Conservation (phyloP, 345 rosid species). For the Physaria fendleri region DNA sequence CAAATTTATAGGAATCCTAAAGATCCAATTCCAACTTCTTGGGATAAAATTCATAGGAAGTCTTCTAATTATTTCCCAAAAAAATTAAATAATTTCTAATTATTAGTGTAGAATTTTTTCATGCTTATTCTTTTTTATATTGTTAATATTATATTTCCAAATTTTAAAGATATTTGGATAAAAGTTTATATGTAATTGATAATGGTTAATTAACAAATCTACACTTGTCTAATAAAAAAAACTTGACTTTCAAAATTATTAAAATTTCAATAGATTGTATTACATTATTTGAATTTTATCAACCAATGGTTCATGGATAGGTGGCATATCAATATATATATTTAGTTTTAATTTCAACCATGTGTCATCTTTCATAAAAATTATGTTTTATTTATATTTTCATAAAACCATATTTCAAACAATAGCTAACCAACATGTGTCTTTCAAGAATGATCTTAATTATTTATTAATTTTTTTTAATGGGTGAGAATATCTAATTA, state of each 20-base stretch:
- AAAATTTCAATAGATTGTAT: not conserved
- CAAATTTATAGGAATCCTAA: constrained; percentile 11
- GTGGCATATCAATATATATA: not conserved
- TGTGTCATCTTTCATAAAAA: too few species aligned
- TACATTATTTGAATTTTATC: not conserved
- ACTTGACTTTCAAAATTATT: not conserved
- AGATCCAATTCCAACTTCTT: not conserved
- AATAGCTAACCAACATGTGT: not conserved
- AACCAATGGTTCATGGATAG: not conserved
- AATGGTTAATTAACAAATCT: not conserved
- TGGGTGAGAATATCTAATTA: too few species aligned
- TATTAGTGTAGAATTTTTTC: too few species aligned
- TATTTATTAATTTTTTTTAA: not conserved
- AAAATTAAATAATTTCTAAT: too few species aligned
- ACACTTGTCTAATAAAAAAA: not conserved
- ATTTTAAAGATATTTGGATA: not conserved
- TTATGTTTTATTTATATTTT: too few species aligned
- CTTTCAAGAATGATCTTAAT: not conserved
- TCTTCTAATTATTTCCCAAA: not conserved
- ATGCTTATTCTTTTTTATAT: not conserved
- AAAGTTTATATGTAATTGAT: not conserved
- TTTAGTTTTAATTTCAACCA: not conserved
- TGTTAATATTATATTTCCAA: not conserved
- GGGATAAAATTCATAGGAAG: not conserved
- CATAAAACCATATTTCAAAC: not conserved